Conservation (phyloP, 202 grass and related monocot species). For the Schoenoplectus tabernaemontani region DNA sequence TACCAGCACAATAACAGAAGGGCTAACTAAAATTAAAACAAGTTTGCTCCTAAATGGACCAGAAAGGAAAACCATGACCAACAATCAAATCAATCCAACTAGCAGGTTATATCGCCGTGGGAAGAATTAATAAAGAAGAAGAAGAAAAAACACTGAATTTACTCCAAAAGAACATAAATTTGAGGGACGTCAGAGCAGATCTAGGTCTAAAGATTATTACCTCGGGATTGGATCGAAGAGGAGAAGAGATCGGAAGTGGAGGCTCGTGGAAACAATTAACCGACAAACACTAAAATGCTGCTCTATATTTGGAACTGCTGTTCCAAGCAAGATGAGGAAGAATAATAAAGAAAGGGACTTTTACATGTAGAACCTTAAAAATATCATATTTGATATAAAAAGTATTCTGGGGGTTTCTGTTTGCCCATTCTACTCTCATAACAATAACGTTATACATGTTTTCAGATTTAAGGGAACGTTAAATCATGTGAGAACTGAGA, state of each 20-base stretch:
- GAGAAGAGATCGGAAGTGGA: not conserved
- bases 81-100: not conserved
- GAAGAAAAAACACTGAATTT: not conserved
- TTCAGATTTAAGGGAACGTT: not conserved
- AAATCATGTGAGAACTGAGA: not conserved
- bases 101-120: not conserved
- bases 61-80: not conserved
- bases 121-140: no score
- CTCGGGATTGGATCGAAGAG: conserved; percentile 10
- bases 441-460: no score
- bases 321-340: not conserved
- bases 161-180: not conserved
- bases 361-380: not conserved
- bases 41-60: not conserved
- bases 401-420: no score
- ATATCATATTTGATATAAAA: not conserved
- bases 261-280: not conserved
- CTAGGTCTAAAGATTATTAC: not conserved
- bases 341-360: conserved; percentile 14
- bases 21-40: not conserved
- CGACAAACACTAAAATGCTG: not conserved
- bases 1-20: not conserved
- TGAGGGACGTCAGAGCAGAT: not conserved
- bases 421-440: not conserved
- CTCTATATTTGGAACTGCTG: conserved; percentile 10